Conservation (phyloP, 106 monocot genomes). For the Dendrobium officinale region DNA sequence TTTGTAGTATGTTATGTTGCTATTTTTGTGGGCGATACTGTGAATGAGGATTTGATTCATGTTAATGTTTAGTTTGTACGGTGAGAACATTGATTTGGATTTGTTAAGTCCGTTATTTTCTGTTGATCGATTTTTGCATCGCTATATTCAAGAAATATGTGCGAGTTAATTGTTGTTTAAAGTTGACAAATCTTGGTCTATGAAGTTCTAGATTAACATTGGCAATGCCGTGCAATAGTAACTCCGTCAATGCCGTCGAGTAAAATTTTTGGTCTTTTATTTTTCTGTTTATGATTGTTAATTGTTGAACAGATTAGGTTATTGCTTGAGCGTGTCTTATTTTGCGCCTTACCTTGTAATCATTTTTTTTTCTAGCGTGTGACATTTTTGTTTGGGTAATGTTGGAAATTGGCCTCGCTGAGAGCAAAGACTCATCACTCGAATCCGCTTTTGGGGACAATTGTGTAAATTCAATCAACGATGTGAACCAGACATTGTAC, state of each 20-base stretch:
- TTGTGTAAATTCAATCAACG: constrained; percentile 3
- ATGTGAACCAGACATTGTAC: constrained; percentile 1
- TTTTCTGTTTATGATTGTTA: background rate
- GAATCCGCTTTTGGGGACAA: background rate
- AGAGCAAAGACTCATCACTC: background rate
- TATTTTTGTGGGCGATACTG: background rate
- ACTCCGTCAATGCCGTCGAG: too few species aligned
- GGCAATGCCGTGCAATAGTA: background rate
- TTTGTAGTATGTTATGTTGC: background rate
- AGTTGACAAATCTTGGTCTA: background rate
- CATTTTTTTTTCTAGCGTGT: background rate
- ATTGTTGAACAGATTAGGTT: background rate
- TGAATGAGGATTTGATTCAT: background rate
- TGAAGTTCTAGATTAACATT: background rate
- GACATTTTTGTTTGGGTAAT: background rate
- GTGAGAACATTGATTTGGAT: background rate
- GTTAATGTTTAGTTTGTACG: background rate
- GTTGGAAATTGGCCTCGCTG: constrained; percentile 6
- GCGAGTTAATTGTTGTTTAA: background rate
- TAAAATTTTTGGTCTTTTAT: background rate
- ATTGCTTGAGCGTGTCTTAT: background rate
- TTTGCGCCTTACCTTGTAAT: background rate
- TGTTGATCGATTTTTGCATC: background rate
- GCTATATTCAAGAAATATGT: background rate
- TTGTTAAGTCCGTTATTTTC: background rate